phyloP scores from a whole-genome alignment of 2,329 filamentous ascomycete genomes.

The Capronia epimyces region DNA sequence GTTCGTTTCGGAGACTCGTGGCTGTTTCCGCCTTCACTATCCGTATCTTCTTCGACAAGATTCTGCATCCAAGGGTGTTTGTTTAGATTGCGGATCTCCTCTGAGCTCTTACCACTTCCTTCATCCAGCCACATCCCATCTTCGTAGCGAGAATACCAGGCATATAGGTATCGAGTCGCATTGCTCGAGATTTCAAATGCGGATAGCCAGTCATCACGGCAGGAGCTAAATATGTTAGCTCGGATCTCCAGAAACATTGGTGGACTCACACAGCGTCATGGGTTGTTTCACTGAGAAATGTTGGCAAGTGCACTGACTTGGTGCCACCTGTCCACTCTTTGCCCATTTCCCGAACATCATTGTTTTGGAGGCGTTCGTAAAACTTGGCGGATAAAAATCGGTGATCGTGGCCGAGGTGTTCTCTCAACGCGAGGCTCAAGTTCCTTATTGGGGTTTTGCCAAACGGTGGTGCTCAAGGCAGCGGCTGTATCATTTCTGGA shows the following conservation, averaged over 20 bases:
- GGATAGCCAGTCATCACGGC: background rate
- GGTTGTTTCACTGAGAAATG: background rate
- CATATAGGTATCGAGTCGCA: background rate
- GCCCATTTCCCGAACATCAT: slow-evolving; percentile 1
- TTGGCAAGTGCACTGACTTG: background rate
- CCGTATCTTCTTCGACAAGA: slow-evolving; percentile 2
- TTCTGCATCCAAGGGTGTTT: slow-evolving; percentile 1
- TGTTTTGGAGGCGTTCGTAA: slow-evolving; percentile 1
- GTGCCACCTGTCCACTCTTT: slow-evolving; percentile 3
- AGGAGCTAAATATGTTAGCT: slow-evolving; percentile 1
- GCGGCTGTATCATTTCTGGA: slow-evolving; percentile 1
- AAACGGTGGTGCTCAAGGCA: slow-evolving; percentile 1
- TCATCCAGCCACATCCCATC: slow-evolving; percentile 1
- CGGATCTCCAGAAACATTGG: background rate
- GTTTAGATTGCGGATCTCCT: slow-evolving; percentile 3
- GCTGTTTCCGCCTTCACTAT: background rate
- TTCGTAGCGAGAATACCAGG: slow-evolving; percentile 1
- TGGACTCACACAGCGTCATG: background rate
- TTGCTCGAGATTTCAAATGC: slow-evolving; percentile 1
- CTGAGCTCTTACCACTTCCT: background rate
- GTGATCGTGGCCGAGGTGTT: background rate
- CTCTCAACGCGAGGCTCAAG: background rate
- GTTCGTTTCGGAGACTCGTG: too few relatives aligned
- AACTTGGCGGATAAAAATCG: background rate
- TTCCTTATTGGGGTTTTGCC: background rate